Conservation (phyloP, 2,329 filamentous ascomycete genomes). For the Alternaria hordeiaustralica region DNA sequence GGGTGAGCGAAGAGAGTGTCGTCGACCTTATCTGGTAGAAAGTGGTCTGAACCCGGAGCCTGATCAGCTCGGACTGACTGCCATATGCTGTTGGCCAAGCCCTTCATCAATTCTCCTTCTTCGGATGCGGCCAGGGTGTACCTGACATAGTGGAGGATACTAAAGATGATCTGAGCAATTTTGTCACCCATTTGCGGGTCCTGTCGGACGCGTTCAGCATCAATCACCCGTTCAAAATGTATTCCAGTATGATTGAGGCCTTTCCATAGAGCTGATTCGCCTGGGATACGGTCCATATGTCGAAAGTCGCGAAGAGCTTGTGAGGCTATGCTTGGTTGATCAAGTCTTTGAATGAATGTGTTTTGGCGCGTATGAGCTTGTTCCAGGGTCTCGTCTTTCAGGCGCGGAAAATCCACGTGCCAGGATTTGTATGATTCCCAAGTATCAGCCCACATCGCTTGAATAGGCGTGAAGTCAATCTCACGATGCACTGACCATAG, state of each 20-base stretch:
- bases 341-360: not conserved
- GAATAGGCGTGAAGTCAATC: not conserved
- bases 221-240: not conserved
- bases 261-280: not conserved
- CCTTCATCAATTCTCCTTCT: not conserved
- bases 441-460: not conserved
- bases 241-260: not conserved
- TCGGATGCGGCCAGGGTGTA: not conserved
- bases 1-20: not conserved
- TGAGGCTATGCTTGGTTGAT: not conserved
- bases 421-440: not conserved
- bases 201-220: not conserved
- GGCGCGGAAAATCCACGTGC: not conserved
- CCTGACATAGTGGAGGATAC: not conserved
- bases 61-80: not conserved
- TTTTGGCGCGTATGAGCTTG: not conserved
- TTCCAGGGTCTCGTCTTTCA: not conserved
- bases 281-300: not conserved
- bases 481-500: not conserved
- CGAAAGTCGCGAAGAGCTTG: not conserved
- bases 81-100: not conserved
- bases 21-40: not conserved
- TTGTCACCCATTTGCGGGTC: not conserved
- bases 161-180: not conserved
- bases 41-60: rapidly evolving